These are phyloP conservation scores for Lecanicillium sp. DNA, from an alignment of 2,329 filamentous ascomycete species.

Conservation along the genomic window DNA sequence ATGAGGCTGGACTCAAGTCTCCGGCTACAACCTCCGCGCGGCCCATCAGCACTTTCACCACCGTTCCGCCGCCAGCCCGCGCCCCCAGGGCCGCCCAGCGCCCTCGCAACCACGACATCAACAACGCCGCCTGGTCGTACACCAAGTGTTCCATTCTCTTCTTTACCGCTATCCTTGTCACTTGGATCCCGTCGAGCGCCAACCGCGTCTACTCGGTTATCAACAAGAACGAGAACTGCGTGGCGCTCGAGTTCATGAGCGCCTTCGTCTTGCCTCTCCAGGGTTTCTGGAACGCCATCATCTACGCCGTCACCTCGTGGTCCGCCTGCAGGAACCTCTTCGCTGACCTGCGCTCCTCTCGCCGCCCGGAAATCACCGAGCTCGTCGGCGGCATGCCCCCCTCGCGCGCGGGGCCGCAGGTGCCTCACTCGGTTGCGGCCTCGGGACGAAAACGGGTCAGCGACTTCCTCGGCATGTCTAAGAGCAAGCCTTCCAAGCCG, in stretches of 20 bases:
- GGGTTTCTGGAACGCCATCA: slow-evolving; percentile 77
- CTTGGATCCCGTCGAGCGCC: slow-evolving; percentile 71
- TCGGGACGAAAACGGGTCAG: too few relatives aligned
- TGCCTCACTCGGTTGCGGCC: too few relatives aligned
- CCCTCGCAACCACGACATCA: slow-evolving; percentile 44
- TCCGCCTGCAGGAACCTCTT: slow-evolving; percentile 50
- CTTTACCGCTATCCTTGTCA: slow-evolving; percentile 64
- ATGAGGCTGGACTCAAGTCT: too few relatives aligned
- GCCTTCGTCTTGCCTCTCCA: slow-evolving; percentile 74
- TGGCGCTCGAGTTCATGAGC: slow-evolving; percentile 61
- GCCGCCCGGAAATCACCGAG: slow-evolving; percentile 28
- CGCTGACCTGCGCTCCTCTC: slow-evolving; percentile 28
- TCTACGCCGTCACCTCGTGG: slow-evolving; percentile 68
- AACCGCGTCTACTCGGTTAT: slow-evolving; percentile 70
- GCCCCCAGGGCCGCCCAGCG: slow-evolving; percentile 19
- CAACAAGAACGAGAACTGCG: slow-evolving; percentile 44
- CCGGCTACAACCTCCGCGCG: not conserved
- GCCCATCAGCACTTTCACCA: slow-evolving; percentile 15
- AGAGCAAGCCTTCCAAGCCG: slow-evolving; percentile 20
- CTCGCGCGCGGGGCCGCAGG: not conserved
- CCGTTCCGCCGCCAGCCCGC: slow-evolving; percentile 19
- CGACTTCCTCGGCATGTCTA: too few relatives aligned
- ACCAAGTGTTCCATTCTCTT: slow-evolving; percentile 66
- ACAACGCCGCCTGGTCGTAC: slow-evolving; percentile 62
- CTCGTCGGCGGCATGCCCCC: slow-evolving; percentile 23